Percentiles rank a stretch among this genome's conserved stretches.
Evolutionary conservation across 495 filamentous ascomycete genomes (phyloP).

Genomic region (Aspergillus nanangensis): DNA sequence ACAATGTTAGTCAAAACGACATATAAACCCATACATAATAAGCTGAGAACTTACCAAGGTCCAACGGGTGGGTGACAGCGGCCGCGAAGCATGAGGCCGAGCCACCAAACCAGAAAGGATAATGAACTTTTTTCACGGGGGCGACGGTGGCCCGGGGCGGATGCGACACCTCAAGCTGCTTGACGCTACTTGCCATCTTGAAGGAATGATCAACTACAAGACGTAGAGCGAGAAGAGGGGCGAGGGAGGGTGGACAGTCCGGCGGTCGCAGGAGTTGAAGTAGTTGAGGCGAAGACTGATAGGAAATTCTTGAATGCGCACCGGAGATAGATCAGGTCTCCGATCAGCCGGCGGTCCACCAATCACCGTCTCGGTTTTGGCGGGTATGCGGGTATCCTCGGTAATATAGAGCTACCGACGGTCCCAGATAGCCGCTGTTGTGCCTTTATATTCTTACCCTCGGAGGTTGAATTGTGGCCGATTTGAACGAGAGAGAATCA

Average conservation of each 20-base stretch:
- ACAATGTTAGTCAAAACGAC: slow-evolving; percentile 14
- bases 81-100: slow-evolving; percentile 88
- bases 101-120: slow-evolving; percentile 94
- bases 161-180: slow-evolving; percentile 28
- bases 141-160: slow-evolving; percentile 19
- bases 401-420: slow-evolving; percentile 5
- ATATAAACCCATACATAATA: background rate
- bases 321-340: slow-evolving; percentile 39
- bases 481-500: background rate
- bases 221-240: slow-evolving; percentile 6
- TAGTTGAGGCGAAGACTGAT: slow-evolving; percentile 2
- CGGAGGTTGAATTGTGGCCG: background rate
- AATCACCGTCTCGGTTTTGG: slow-evolving; percentile 36
- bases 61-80: slow-evolving; percentile 83
- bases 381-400: slow-evolving; percentile 17
- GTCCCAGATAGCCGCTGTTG: background rate
- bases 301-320: slow-evolving; percentile 24
- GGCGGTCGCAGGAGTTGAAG: too few relatives aligned
- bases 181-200: slow-evolving; percentile 39
- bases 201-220: slow-evolving; percentile 20
- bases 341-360: slow-evolving; percentile 21
- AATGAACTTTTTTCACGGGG: slow-evolving; percentile 47
- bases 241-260: background rate
- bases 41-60: slow-evolving; percentile 46
- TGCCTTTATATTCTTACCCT: background rate